Evolutionary conservation across 257 asterid genomes (phyloP).

Genomic region (Lycium barbarum): DNA sequence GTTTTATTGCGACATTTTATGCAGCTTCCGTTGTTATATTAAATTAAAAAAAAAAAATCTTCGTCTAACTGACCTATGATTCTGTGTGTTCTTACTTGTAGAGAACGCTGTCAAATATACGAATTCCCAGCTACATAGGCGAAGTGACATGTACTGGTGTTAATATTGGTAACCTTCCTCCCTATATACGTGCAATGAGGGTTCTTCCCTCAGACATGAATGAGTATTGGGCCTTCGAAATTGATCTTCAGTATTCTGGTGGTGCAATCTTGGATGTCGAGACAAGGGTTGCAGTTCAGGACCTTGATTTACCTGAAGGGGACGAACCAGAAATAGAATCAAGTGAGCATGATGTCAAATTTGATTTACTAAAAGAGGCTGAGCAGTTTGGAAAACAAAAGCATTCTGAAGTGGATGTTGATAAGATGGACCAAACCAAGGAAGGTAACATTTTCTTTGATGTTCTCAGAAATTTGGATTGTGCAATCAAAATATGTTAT

Average conservation of each 20-base stretch:
- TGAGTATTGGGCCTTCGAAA: conserved; percentile 85
- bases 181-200: conserved; percentile 85
- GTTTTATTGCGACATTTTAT: conserved; percentile 4
- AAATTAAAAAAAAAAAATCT: background rate
- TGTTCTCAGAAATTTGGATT: background rate
- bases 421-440: conserved; percentile 47
- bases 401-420: conserved; percentile 55
- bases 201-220: conserved; percentile 85
- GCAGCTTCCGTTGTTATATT: background rate
- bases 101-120: conserved; percentile 79
- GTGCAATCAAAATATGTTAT: background rate
- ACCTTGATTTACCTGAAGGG: conserved; percentile 65
- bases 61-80: background rate
- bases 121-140: conserved; percentile 84
- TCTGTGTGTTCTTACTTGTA: conserved; percentile 31
- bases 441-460: conserved; percentile 45
- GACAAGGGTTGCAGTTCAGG: conserved; percentile 88
- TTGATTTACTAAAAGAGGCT: conserved; percentile 80
- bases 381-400: conserved; percentile 62
- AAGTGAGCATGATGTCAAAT: conserved; percentile 60
- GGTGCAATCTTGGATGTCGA: conserved; percentile 73
- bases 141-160: conserved; percentile 79
- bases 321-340: conserved; percentile 50
- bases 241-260: conserved; percentile 84
- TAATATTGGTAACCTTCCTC: conserved; percentile 89